Evolutionary conservation across 768 basidiomycete genomes (phyloP).

Genomic region (Naganishia onofrii): DNA sequence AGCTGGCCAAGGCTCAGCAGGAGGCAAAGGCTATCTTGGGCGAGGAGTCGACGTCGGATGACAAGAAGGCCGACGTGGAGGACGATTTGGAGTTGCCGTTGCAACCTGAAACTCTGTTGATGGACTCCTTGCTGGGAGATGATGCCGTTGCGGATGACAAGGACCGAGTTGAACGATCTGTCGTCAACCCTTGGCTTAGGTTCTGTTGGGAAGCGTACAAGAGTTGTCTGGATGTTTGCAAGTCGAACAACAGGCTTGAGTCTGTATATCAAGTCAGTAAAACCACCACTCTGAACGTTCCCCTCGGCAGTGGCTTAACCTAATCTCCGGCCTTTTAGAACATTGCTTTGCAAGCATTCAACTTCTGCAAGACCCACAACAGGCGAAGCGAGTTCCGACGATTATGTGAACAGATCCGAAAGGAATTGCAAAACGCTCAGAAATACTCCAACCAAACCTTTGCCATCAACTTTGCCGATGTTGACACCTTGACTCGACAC

Average conservation of each 20-base stretch:
- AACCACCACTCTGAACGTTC: neutral
- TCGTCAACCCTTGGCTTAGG: constrained; percentile 96
- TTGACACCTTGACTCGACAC: constrained; percentile 90
- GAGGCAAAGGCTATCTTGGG: constrained; percentile 52
- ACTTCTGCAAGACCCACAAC: constrained; percentile 88
- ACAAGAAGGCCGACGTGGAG: constrained; percentile 53
- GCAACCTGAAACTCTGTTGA: constrained; percentile 85
- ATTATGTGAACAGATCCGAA: constrained; percentile 89
- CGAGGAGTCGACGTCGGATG: constrained; percentile 31
- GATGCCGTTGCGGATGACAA: constrained; percentile 62
- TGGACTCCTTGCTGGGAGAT: constrained; percentile 83
- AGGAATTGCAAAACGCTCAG: constrained; percentile 88
- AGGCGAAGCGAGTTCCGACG: constrained; percentile 97
- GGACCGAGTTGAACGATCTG: constrained; percentile 87
- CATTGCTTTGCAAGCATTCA: constrained; percentile 95
- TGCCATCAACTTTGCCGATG: constrained; percentile 90
- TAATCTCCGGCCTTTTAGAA: constrained; percentile 58
- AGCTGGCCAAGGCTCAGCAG: constrained; percentile 49
- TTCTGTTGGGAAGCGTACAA: constrained; percentile 99
- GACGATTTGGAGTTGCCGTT: constrained; percentile 95
- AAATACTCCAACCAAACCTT: constrained; percentile 93
- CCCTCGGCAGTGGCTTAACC: neutral
- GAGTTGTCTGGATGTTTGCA: constrained; percentile 88
- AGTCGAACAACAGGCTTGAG: constrained; percentile 91
- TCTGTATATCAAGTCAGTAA: constrained; percentile 80